A percentile compares a stretch with the other conserved stretches of the same genome.
Evolutionary conservation across 164 flowering plant genomes (phyloP).

Genomic region (Tinospora cordifolia): DNA sequence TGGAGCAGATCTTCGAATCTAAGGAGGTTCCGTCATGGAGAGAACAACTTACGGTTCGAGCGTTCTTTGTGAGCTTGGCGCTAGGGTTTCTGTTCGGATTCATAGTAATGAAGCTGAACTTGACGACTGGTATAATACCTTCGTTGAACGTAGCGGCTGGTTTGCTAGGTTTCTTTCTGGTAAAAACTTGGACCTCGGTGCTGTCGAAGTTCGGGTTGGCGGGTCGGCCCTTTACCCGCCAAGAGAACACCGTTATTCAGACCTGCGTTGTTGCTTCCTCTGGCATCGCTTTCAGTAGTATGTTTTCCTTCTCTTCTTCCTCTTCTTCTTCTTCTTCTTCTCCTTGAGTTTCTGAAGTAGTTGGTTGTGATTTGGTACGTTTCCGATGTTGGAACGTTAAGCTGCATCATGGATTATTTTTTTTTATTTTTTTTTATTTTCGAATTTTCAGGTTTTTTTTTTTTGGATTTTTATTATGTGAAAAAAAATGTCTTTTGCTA

Average conservation of each 20-base stretch:
- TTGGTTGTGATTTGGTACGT: too few relatives aligned
- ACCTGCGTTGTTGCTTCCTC: conserved; percentile 64
- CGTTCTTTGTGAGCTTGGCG: conserved; percentile 32
- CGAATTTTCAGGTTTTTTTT: too few relatives aligned
- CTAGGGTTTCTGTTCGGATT: conserved; percentile 43
- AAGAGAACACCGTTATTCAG: conserved; percentile 72
- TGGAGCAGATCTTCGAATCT: conserved; percentile 26
- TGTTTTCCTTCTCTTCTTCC: not conserved
- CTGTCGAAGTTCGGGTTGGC: conserved; percentile 23
- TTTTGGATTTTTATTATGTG: too few relatives aligned
- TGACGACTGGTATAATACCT: conserved; percentile 63
- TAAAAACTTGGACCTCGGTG: conserved; percentile 37
- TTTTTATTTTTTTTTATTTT: too few relatives aligned
- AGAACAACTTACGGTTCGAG: conserved; percentile 44
- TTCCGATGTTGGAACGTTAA: too few relatives aligned
- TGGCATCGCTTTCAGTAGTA: conserved; percentile 68
- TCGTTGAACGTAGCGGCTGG: conserved; percentile 70
- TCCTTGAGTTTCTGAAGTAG: not conserved
- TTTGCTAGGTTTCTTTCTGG: conserved; percentile 44
- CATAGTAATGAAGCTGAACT: conserved; percentile 53
- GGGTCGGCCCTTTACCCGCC: conserved; percentile 52
- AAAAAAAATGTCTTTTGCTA: too few relatives aligned
- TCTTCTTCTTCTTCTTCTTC: not conserved
- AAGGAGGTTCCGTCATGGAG: conserved; percentile 41
- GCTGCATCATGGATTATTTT: too few relatives aligned